Conservation (phyloP, 176 grass and related monocot species). For the Calamus simplicifolius region DNA sequence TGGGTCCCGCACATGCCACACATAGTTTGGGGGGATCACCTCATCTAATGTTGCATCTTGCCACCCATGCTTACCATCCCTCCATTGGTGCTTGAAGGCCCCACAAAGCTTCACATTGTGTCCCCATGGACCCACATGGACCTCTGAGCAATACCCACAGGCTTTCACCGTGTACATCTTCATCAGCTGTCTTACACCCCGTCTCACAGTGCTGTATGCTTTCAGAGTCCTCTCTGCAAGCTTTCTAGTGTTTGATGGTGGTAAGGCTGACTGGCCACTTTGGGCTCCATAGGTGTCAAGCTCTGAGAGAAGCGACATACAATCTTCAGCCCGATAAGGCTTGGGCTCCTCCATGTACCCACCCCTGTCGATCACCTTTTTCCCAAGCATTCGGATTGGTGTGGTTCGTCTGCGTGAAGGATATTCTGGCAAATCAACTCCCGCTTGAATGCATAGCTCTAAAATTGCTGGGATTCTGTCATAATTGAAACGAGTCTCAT, state of each 20-base stretch:
- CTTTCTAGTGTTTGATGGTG: conserved; percentile 35
- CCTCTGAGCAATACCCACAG: conserved; percentile 86
- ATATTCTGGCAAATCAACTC: conserved; percentile 69
- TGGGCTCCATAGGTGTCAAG: conserved; percentile 61
- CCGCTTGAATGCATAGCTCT: conserved; percentile 92
- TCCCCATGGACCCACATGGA: conserved; percentile 82
- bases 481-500: conserved; percentile 79
- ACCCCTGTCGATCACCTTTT: conserved; percentile 70
- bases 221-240: conserved; percentile 59
- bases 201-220: conserved; percentile 56
- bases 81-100: conserved; percentile 95
- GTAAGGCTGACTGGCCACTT: conserved; percentile 9
- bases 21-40: conserved; percentile 73
- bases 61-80: conserved; percentile 91
- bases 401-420: conserved; percentile 61
- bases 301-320: conserved; percentile 53
- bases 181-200: conserved; percentile 55
- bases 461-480: conserved; percentile 82
- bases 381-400: conserved; percentile 81
- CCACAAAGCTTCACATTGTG: conserved; percentile 89
- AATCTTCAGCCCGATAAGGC: conserved; percentile 46
- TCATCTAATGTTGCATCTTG: conserved; percentile 76
- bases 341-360: conserved; percentile 65
- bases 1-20: conserved; percentile 68
- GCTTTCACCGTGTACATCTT: conserved; percentile 79